Percentiles rank a stretch among this genome's conserved stretches.
phyloP scores from a whole-genome alignment of 2,329 filamentous ascomycete species.

The Claviceps digitariae region DNA sequence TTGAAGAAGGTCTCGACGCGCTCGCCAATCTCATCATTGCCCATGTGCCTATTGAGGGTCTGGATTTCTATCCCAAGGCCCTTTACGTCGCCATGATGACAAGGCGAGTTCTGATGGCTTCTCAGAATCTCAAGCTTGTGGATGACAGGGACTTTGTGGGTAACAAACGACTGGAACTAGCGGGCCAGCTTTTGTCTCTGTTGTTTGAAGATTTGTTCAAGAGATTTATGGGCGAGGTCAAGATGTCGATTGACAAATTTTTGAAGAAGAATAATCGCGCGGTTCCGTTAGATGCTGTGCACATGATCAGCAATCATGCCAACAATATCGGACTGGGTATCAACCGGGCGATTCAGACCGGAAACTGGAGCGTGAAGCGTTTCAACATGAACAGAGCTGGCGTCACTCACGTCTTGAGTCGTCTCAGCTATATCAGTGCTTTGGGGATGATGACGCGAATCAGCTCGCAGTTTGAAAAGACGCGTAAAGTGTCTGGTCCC shows the following conservation, averaged over 20 bases:
- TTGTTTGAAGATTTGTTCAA: conserved; percentile 98
- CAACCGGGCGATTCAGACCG: conserved; percentile 91
- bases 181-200: conserved; percentile 83
- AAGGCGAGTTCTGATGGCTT: conserved; percentile 86
- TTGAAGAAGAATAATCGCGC: conserved; percentile 87
- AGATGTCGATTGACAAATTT: conserved; percentile 88
- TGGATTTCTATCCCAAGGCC: conserved; percentile 95
- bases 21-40: conserved; percentile 87
- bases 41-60: conserved; percentile 78
- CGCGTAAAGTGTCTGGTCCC: conserved; percentile 87
- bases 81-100: conserved; percentile 97
- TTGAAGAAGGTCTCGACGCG: conserved; percentile 86
- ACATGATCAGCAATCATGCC: conserved; percentile 71
- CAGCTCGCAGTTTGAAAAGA: conserved; percentile 97
- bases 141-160: conserved; percentile 97
- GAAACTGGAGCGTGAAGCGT: conserved; percentile 95
- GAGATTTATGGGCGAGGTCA: conserved; percentile 78
- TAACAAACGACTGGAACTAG: conserved; percentile 90
- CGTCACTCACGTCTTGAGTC: conserved; percentile 89
- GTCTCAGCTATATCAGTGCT: conserved; percentile 90
- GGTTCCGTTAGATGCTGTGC: conserved; percentile 73
- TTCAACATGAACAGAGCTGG: conserved; percentile 98
- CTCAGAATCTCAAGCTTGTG: conserved; percentile 76
- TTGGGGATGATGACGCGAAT: conserved; percentile 99
- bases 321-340: conserved; percentile 84